Evolutionary conservation across 495 filamentous ascomycete species (phyloP).

Genomic region (Neurospora terricola): DNA sequence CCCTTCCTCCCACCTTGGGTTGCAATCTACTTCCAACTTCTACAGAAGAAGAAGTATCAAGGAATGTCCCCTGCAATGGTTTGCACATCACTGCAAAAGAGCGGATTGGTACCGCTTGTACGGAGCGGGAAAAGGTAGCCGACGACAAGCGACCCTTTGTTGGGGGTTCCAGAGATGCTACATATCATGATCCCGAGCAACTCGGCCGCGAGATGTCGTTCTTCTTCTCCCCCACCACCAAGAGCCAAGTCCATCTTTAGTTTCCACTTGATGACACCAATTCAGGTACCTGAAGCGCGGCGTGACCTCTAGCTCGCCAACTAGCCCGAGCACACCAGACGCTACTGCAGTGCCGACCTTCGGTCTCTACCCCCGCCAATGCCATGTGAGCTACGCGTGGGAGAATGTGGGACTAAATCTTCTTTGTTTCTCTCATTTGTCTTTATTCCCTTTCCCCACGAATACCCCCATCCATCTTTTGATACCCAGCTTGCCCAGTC

Average conservation of each 20-base stretch:
- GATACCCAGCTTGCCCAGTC: background rate
- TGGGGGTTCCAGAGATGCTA: background rate
- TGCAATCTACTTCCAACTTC: background rate
- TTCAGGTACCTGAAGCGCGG: background rate
- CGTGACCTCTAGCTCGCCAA: background rate
- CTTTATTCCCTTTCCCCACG: background rate
- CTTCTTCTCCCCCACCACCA: background rate
- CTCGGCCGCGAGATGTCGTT: background rate
- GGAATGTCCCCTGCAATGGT: background rate
- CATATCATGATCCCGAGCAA: background rate
- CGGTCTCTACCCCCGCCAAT: background rate
- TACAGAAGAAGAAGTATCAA: background rate
- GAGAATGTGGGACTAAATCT: background rate
- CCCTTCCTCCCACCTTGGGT: background rate
- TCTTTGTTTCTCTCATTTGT: background rate
- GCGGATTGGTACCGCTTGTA: background rate
- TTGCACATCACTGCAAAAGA: background rate
- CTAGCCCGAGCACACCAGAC: background rate
- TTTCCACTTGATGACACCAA: background rate
- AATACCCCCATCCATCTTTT: background rate
- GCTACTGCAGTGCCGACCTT: background rate
- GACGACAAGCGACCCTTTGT: background rate
- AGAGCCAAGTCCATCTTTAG: background rate
- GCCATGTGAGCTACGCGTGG: background rate
- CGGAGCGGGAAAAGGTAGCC: background rate